phyloP scores from a whole-genome alignment of 2,329 filamentous ascomycete genomes.

The Scedosporium dehoogii region DNA sequence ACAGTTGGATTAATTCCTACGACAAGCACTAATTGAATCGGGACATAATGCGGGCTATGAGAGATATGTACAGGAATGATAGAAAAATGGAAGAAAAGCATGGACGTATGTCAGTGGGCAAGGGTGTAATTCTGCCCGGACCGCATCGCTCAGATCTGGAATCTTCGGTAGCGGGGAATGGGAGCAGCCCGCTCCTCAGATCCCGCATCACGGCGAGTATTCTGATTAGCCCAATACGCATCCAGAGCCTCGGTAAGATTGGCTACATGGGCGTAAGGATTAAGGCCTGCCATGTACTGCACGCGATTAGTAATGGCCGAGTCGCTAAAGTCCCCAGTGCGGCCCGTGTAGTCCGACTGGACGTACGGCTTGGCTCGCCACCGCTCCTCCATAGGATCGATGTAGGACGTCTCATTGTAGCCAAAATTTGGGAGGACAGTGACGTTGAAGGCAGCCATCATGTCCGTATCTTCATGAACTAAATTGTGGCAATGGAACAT shows the following conservation, averaged over 20 bases:
- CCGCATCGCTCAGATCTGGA: not conserved
- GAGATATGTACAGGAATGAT: not conserved
- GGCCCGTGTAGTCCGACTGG: not conserved
- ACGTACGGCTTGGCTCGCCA: conserved; percentile 16
- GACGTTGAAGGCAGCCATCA: conserved; percentile 37
- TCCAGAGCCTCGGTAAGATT: not conserved
- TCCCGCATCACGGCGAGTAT: not conserved
- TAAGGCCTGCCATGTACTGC: not conserved
- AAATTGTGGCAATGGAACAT: conserved; percentile 40
- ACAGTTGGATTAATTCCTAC: no score
- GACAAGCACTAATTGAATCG: no score
- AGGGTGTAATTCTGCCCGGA: not conserved
- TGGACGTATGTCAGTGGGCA: not conserved
- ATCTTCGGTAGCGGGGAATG: not conserved
- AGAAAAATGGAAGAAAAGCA: not conserved
- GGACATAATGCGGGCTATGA: no score
- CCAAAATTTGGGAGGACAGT: conserved; percentile 25
- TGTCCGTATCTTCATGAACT: conserved; percentile 33
- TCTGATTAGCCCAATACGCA: not conserved
- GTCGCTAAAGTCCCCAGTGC: not conserved
- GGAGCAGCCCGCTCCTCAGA: not conserved
- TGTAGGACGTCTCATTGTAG: conserved; percentile 26
- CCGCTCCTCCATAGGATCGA: conserved; percentile 25
- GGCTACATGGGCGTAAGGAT: not conserved
- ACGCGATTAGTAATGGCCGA: not conserved